Percentiles rank a stretch among this genome's conserved stretches.
Evolutionary conservation across 2,329 filamentous ascomycete species (phyloP).

Genomic region (Aspergillus sp.): DNA sequence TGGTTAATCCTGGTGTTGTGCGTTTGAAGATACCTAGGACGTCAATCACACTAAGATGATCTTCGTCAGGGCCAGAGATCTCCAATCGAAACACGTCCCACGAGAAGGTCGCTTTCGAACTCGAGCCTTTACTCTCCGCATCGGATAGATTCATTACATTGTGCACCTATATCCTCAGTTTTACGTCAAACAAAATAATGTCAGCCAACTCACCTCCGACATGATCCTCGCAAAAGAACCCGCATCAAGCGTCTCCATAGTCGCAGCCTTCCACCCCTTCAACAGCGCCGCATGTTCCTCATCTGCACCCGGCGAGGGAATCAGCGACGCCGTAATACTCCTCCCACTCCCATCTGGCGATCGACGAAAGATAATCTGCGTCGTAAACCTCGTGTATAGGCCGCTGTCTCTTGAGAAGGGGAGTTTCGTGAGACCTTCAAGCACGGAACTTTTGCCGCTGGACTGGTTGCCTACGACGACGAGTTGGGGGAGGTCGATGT

Average conservation of each 20-base stretch:
- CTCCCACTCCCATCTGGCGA: neutral
- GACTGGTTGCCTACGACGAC: conserved; percentile 31
- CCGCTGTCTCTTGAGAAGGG: conserved; percentile 23
- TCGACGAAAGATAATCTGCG: conserved; percentile 25
- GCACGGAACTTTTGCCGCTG: conserved; percentile 27
- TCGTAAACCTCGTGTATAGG: conserved; percentile 28
- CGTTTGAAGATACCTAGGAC: conserved; percentile 42
- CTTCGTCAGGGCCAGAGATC: conserved; percentile 36
- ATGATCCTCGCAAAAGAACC: neutral
- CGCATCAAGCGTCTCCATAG: neutral
- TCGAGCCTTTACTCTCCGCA: neutral
- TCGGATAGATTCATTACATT: neutral
- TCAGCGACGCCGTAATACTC: neutral
- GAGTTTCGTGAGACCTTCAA: conserved; percentile 25
- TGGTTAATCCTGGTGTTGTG: conserved; percentile 27
- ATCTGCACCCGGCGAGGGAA: neutral
- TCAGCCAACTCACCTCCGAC: neutral
- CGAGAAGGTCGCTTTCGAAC: neutral
- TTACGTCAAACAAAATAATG: neutral
- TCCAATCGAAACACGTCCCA: conserved; percentile 37
- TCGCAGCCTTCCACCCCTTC: neutral
- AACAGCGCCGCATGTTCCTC: neutral
- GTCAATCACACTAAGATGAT: conserved; percentile 41
- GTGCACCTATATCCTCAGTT: neutral
- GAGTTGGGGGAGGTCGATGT: conserved; percentile 13